These are phyloP conservation scores for Pseudodiploospora longispora DNA, from an alignment of 2,329 filamentous ascomycete species.

Conservation along the genomic window DNA sequence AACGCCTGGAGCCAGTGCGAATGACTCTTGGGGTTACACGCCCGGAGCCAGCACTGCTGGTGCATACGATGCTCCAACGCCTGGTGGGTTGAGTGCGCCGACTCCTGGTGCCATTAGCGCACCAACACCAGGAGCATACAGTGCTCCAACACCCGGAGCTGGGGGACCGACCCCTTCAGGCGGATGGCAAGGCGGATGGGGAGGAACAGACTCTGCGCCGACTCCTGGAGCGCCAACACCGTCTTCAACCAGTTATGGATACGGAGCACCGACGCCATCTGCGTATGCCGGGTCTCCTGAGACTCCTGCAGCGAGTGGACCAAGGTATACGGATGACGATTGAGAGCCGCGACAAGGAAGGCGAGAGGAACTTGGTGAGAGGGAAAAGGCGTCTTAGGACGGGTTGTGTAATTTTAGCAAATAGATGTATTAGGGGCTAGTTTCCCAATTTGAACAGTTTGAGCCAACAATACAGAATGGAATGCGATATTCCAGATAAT, in stretches of 20 bases:
- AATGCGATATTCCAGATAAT: too few species aligned
- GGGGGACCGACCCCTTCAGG: conserved; percentile 64
- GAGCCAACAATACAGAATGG: neutral
- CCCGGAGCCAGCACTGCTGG: conserved; percentile 37
- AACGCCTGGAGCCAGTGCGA: conserved; percentile 49
- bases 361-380: conserved; percentile 1
- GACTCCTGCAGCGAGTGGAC: conserved; percentile 53
- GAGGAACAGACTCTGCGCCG: conserved; percentile 53
- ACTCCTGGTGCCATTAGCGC: conserved; percentile 57
- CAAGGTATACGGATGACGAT: conserved; percentile 46
- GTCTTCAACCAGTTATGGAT: conserved; percentile 51
- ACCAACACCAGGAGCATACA: conserved; percentile 62
- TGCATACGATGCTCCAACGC: conserved; percentile 63
- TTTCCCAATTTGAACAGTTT: neutral
- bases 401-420: conserved; percentile 2
- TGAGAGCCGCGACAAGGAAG: conserved; percentile 5
- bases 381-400: neutral
- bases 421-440: neutral
- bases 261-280: conserved; percentile 57
- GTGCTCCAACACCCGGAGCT: conserved; percentile 55
- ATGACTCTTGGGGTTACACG: conserved; percentile 54
- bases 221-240: conserved; percentile 65
- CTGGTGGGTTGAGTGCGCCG: conserved; percentile 51
- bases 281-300: conserved; percentile 49
- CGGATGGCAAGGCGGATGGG: conserved; percentile 52